Evolutionary conservation across 106 monocot genomes (phyloP).

Genomic region (Dendrobium catenatum): DNA sequence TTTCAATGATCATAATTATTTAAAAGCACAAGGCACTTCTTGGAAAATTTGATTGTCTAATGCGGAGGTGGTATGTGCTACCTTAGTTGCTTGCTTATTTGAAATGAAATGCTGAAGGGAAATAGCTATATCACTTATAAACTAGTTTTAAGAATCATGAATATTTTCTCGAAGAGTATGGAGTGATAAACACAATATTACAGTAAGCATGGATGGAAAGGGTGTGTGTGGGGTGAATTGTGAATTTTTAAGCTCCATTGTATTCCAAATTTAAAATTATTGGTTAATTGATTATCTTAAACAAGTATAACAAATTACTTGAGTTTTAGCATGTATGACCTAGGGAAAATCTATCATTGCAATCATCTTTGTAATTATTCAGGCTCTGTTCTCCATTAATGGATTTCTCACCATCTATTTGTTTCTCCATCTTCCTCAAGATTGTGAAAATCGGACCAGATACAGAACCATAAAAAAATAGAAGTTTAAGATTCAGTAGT

Average conservation of each 20-base stretch:
- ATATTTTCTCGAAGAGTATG: no score
- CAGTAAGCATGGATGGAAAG: neutral
- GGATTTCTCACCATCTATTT: neutral
- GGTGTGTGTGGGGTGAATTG: neutral
- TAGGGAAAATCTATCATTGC: neutral
- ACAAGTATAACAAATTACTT: neutral
- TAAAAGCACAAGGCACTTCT: neutral
- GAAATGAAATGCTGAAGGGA: neutral
- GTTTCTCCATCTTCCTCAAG: neutral
- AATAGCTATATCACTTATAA: neutral
- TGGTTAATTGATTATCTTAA: neutral
- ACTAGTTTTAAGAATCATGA: neutral
- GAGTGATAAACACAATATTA: neutral
- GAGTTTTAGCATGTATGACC: neutral
- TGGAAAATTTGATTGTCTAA: no score
- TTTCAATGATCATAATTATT: neutral
- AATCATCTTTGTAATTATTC: neutral
- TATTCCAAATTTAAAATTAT: neutral
- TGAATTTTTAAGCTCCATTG: neutral
- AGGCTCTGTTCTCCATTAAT: neutral
- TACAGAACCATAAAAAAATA: no score
- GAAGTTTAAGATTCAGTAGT: no score
- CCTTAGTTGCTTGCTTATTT: neutral
- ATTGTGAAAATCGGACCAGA: no score
- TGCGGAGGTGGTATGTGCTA: no score